Evolutionary conservation across 1,284 basidiomycete genomes (phyloP).

Genomic region (Rhodotorula glutinis): DNA sequence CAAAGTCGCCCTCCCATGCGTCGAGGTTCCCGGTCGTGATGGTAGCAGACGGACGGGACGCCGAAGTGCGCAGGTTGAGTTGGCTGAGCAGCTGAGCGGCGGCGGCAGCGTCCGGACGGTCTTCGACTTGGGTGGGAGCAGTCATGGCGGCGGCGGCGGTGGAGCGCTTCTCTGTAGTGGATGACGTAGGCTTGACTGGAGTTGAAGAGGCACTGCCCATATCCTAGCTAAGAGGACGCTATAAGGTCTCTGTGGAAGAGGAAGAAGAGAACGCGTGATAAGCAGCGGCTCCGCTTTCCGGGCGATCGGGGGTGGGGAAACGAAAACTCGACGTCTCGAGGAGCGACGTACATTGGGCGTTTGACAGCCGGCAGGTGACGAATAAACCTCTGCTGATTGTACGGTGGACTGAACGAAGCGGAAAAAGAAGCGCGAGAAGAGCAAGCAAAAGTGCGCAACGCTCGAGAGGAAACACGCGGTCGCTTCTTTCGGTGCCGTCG

Average conservation of each 20-base stretch:
- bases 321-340: no score
- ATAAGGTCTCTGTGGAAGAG: not conserved
- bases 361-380: no score
- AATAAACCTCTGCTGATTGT: no score
- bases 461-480: no score
- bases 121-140: not conserved
- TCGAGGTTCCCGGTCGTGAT: conserved; percentile 36
- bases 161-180: not conserved
- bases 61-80: conserved; percentile 19
- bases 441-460: no score
- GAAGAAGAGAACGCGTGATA: not conserved
- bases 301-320: not conserved
- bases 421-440: no score
- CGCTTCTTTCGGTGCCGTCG: no score
- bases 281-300: not conserved
- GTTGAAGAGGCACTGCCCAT: not conserved
- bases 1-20: conserved; percentile 37
- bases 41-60: conserved; percentile 14
- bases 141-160: not conserved
- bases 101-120: not conserved
- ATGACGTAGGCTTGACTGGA: not conserved
- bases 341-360: not conserved
- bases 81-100: conserved; percentile 30
- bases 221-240: not conserved
- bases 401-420: no score